Base-by-base conservation (phyloP, 768 basidiomycete species). In the Neoboletus magnificus region DNA sequence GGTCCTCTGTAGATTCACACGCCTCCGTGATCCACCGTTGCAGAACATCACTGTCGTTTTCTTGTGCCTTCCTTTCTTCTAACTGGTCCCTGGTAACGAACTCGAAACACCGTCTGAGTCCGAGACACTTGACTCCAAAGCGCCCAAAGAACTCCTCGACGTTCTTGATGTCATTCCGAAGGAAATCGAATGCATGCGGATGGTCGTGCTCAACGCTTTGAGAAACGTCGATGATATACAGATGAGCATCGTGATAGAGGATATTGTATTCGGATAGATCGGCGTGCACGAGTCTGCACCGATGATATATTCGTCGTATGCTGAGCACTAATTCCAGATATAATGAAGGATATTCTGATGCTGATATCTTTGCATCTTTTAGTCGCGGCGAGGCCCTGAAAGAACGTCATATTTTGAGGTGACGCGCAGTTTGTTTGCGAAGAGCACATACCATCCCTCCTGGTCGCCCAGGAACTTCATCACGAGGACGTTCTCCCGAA, bases 161-260 rank as follows among this genome's bases (percentile, higher is more conserved):
- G 68, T 99, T 98, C 62, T 85, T 86, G 48, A 99, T 82, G 71
- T 99, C 97, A 43, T 80, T 85, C 27, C 95, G 86, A 36, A 99
- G 79, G 74, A 99, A 99, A 71, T 99, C 96, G 68, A 94, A 98
- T 0, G 97, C 93, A 29, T 88, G 79, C 0, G 96, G 97, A 64
- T 99, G 97, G 71, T 98, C 96, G 67, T 98, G 95, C 65, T 99
- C 97, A 35, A 99, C 95, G 59, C 93, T 95, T 69, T 99, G 97
- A 1, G 95, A 97, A 55, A 99, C 97, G 71, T 99, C 97, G 74
- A 99, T 98, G 63, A 98, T 87, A 72, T 83, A 93, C 18, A 97
- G 79, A 65, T 93, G 91, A 1, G 73, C 78, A 46, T 83, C 76
- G 72, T 93, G 89, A 65, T 85, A 96, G 66, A 99, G 81, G 63